Evolutionary conservation across 345 rosid species (phyloP).

Genomic region (Linum trigynum): DNA sequence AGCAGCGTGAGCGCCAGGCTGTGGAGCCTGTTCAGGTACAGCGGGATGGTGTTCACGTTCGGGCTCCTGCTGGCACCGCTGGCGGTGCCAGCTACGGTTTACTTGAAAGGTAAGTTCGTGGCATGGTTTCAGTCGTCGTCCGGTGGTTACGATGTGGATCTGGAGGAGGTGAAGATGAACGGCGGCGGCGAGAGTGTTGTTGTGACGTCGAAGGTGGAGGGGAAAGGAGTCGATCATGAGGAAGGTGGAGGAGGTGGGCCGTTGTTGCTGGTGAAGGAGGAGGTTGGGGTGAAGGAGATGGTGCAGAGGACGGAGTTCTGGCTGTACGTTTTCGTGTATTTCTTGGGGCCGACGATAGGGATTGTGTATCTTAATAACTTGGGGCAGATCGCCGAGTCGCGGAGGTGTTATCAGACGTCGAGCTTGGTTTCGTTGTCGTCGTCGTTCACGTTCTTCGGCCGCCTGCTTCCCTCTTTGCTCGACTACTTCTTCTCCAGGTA

Average conservation of each 20-base stretch:
- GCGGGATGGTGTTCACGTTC: constrained; percentile 35
- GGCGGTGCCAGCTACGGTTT: constrained; percentile 29
- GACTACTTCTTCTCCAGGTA: constrained; percentile 66
- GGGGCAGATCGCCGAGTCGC: constrained; percentile 90
- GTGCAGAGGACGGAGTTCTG: constrained; percentile 54
- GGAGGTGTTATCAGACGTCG: constrained; percentile 35
- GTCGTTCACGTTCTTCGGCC: constrained; percentile 84
- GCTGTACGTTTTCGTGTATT: constrained; percentile 62
- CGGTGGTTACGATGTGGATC: constrained; percentile 20
- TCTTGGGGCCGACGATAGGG: constrained; percentile 80
- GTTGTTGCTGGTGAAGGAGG: constrained; percentile 31
- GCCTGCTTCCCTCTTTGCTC: constrained; percentile 65
- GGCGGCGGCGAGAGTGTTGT: background rate
- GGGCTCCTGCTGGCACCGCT: constrained; percentile 44
- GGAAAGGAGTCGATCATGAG: constrained; percentile 2
- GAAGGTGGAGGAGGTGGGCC: constrained; percentile 8
- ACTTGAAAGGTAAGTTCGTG: constrained; percentile 3
- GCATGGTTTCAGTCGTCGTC: background rate
- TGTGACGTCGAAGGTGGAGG: background rate
- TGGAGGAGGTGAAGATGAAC: background rate
- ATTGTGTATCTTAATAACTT: constrained; percentile 70
- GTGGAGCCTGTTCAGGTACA: constrained; percentile 18
- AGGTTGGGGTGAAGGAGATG: constrained; percentile 54
- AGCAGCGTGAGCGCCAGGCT: constrained; percentile 37
- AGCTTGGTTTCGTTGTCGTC: constrained; percentile 72